Base-by-base conservation (phyloP, 495 filamentous ascomycete species). In the Podospora pseudoanserina region DNA sequence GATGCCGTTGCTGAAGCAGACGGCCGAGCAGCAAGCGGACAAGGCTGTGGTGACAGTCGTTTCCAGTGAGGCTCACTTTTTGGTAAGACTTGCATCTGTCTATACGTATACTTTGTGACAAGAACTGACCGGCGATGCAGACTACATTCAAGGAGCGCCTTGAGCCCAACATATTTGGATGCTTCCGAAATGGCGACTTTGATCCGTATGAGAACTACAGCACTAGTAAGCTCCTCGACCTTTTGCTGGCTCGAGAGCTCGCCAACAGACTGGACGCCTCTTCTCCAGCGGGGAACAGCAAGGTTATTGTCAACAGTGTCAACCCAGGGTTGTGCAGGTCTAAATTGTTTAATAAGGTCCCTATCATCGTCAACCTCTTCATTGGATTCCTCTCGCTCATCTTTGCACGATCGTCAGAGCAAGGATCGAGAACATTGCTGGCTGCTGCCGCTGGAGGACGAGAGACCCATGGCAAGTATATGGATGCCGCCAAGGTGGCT, bases 251-350 rank as follows among this genome's bases (percentile, higher is more conserved):
- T 11, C 80, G 81, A 19, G 79, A 84, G 63, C 73, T 90, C 0
- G 83, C 82, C 3, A 67, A 67, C 5, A 73, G 71, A 5, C 60
- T 75, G 9, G 63, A 67, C 19, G 39, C 39, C 39, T 49, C 39
- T 11, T 49, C 39, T 13, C 39, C 39, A 16, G 2, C 39, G 2
- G 60, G 65, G 49, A 39, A 30, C 18, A 53, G 64, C 16, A 72
- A 72, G 19, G 70, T 90, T 19, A 79, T 86, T 26, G 73, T 90
- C 64, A 87, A 86, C 71, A 76, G 79, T 23, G 55, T 84, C 5
- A 84, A 82, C 63, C 87, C 87, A 0, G 85, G 86, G 1, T 67
- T 86, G 54, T 86, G 83, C 72, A 68, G 80, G 59, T 82, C 85
- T 4, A 67, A 73, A 3, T 70, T 88, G 0, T 72, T 69, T 3